A percentile compares a stretch with the other conserved stretches of the same genome.
Evolutionary conservation across 306 rosid genomes (phyloP).

Genomic region (Cajanus cajan): DNA sequence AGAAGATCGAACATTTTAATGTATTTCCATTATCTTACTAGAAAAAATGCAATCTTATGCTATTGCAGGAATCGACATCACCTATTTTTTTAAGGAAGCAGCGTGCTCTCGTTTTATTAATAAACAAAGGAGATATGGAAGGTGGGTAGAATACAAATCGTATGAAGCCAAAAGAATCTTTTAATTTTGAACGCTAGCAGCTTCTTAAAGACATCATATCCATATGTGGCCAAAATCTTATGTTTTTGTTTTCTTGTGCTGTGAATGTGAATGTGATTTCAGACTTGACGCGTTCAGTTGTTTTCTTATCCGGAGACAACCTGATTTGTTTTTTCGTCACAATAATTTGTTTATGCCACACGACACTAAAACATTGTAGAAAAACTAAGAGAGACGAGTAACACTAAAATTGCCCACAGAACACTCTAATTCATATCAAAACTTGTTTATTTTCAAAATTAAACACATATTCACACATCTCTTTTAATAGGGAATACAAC

Average conservation of each 20-base stretch:
- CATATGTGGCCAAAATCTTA: neutral
- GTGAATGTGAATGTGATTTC: too few relatives aligned
- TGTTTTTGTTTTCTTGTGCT: neutral
- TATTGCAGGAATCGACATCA: neutral
- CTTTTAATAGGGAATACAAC: too few relatives aligned
- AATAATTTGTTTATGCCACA: neutral
- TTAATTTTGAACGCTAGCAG: conserved; percentile 7
- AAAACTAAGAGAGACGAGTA: too few relatives aligned
- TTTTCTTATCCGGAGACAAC: neutral
- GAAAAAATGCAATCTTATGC: neutral
- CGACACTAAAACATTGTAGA: too few relatives aligned
- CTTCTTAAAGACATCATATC: neutral
- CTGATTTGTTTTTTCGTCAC: neutral
- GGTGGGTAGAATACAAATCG: conserved; percentile 6
- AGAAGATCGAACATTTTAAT: neutral
- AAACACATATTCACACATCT: too few relatives aligned
- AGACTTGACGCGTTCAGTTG: neutral
- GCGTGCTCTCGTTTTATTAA: neutral
- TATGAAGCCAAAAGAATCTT: conserved; percentile 36
- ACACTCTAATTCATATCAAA: too few relatives aligned
- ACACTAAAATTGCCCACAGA: too few relatives aligned
- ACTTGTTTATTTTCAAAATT: too few relatives aligned
- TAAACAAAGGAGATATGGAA: neutral
- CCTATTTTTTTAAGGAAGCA: neutral
- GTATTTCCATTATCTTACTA: neutral